These are phyloP conservation scores for Magnaporthiopsis poae DNA, from an alignment of 2,329 filamentous ascomycete genomes.

Conservation along the genomic window DNA sequence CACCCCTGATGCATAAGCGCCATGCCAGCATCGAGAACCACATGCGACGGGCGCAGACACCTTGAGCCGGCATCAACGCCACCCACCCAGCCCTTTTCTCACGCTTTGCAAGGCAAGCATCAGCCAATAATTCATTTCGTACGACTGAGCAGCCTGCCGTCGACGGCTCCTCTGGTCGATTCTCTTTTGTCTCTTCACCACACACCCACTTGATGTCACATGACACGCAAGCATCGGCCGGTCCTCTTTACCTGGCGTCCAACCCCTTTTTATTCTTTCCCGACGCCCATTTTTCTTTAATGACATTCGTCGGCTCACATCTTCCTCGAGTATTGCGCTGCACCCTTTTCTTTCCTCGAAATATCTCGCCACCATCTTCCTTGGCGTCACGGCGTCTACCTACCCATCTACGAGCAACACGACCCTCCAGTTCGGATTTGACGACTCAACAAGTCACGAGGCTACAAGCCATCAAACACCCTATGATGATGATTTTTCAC, in stretches of 20 bases:
- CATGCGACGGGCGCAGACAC: constrained; percentile 25
- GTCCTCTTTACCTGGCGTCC: neutral
- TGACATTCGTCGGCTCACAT: neutral
- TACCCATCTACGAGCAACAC: neutral
- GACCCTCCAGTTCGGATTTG: neutral
- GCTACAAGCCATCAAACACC: neutral
- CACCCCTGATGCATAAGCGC: constrained; percentile 50
- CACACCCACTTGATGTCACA: neutral
- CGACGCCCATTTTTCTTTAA: neutral
- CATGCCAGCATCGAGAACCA: constrained; percentile 53
- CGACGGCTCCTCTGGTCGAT: neutral
- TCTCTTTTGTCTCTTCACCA: neutral
- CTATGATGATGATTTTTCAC: neutral
- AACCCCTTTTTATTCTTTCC: neutral
- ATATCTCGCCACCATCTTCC: neutral
- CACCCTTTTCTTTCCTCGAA: neutral
- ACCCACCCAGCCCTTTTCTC: neutral
- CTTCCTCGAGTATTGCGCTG: neutral
- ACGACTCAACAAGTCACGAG: neutral
- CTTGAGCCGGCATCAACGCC: neutral
- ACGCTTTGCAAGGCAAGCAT: neutral
- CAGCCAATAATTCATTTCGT: neutral
- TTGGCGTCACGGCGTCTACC: neutral
- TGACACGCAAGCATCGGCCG: neutral
- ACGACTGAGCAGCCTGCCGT: neutral